Base-by-base conservation (phyloP, 163 green algal genomes). In the Volvox carteri region DNA sequence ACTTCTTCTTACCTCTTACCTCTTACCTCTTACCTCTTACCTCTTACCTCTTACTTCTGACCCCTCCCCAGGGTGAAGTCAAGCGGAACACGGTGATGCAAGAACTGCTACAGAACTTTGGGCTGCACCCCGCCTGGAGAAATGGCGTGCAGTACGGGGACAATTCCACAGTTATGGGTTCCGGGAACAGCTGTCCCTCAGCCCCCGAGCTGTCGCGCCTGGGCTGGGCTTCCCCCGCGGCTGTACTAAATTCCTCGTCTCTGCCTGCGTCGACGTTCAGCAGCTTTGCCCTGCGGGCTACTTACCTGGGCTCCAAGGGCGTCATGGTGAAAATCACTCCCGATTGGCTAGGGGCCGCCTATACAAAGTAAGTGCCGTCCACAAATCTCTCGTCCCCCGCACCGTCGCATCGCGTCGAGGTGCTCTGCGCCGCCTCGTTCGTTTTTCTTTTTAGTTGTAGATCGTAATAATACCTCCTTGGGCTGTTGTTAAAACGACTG, bases 341-440 rank as follows among this genome's bases (percentile, higher is more conserved):
- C 75, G 75, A 83, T 30, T 83, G 75, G 75, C 46, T 83, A 48
- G 46, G 46, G 16, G 75, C 30, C 9, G 11, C 4, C 3, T 83
- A 83, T 48, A 83, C 14, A 30, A 83, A 83, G 75, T 83, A 37
- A 68, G 73, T n/a, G n/a, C n/a, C n/a, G n/a, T n/a, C n/a, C n/a
- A n/a, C n/a, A n/a, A n/a, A n/a, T n/a, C n/a, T n/a, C n/a, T n/a
- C n/a, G n/a, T n/a, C n/a, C n/a, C n/a, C n/a, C n/a, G n/a, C n/a
- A n/a, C n/a, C n/a, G n/a, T n/a, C n/a, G n/a, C n/a, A n/a, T n/a
- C n/a, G n/a, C n/a, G n/a, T n/a, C n/a, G n/a, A n/a, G n/a, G n/a
- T n/a, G n/a, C n/a, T n/a, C n/a, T n/a, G n/a, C n/a, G n/a, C n/a
- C n/a, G n/a, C n/a, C n/a, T n/a, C n/a, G n/a, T n/a, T n/a, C n/a